Evolutionary conservation across 768 basidiomycete species (phyloP), one percentile per base, ranked within the genome.

Genomic region (Lentinula sp.): DNA sequence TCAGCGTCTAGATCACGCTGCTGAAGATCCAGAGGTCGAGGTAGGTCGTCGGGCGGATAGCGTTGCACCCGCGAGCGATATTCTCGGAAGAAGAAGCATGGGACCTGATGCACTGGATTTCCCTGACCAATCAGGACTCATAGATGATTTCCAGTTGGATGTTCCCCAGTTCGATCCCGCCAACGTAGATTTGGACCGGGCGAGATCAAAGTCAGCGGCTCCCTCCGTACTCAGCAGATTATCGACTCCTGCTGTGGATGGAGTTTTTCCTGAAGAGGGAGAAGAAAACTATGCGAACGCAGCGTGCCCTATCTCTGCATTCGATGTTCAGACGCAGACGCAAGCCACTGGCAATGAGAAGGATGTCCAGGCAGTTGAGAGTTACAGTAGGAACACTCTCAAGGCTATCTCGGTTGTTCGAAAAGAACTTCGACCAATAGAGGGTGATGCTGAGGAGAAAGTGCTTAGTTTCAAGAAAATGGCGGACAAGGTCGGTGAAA

Each of bases 351-450:
- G 73, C 61, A 68, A 78, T 60, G 78, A 82, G 62, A 68, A 71
- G 48, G 75, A 76, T 5, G 69, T 74, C 4, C 75, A 79, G 49
- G 65, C 70, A 37, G 63, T 65, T 18, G 81, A 81, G 23, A 74
- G 76, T 46, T 95, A 90, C 72, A 93, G 92, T 75, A 88, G 85
- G 75, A 95, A 95, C 68, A 97, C 94, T 0, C 79, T 91, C 58
- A 92, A 90, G 69, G 95, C 95, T 1, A 74, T 95, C 40, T 77
- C 81, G 28, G 76, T 96, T 66, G 78, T 96, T 56, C 82, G 90
- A 62, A 80, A 79, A 64, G 90, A 93, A 67, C 74, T 95, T 56
- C 80, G 84, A 59, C 84, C 85, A 2, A 71, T 70, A 32, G 74
- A 74, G 11, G 76, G 74, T 1, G 78, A 80, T 28, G 80, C 76